Base-by-base conservation (phyloP, 176 grass and related monocot genomes). In the Raddia guianensis region DNA sequence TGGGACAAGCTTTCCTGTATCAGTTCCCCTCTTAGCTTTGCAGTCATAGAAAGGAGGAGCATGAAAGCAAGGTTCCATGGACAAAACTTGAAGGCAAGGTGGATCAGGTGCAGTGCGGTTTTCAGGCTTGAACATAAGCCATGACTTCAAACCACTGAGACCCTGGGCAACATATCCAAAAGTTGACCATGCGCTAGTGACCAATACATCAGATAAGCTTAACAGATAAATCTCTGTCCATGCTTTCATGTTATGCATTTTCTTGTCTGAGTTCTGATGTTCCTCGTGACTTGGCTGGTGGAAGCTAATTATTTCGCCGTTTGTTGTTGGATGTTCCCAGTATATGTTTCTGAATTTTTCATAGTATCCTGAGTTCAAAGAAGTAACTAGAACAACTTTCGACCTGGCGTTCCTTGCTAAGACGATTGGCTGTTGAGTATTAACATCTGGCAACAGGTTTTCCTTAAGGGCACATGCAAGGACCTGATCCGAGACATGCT, bases 31-130 rank as follows among this genome's bases (percentile, higher is more conserved):
- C 84, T 91, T 93, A 47, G 82, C 1, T 74, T 94, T 92, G 79
- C 95, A 98, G 78, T 94, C 95, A 63, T 83, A 94, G 70, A 81
- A 94, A 47, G 96, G 96, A 47, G 96, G 96, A 62, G 88, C 70
- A 82, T 95, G 92, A 58, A 95, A 99, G 47, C 96, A 99, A n/a
- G 92, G 96, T 72, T 99, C 96, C 45, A 93, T 89, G 4, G 96
- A 99, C 86, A 90, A 59, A 57, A 81, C 96, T 76, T 85, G 88
- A 8, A 72, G 75, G 72, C 96, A 95, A 54, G 92, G 84, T 8
- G 92, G 90, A 68, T 93, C 64, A 4, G 92, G 95, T 7, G 65
- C 70, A 12, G 92, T 98, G 51, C 16, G 84, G n/a, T 95, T 95
- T 35, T 82, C 74, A 2, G 96, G 90, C 79, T 68, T 91, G 63